Evolutionary conservation across 805 yeast genomes (phyloP).

Genomic region (Yarrowia porcina): DNA sequence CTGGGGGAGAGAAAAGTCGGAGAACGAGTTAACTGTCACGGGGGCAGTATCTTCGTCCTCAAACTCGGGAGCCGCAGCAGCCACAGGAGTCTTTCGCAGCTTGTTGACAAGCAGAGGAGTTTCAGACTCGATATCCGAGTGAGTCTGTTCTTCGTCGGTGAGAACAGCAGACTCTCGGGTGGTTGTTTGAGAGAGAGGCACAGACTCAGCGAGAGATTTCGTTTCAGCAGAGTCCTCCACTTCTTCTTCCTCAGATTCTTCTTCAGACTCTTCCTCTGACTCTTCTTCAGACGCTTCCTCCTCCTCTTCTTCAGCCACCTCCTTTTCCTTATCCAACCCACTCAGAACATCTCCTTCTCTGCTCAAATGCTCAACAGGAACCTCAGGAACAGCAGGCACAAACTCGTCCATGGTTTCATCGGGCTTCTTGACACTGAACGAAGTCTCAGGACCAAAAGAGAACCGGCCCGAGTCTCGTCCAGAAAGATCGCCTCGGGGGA

Average conservation of each 20-base stretch:
- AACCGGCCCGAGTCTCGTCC: neutral
- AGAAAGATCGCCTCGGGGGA: neutral
- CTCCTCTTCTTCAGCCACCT: neutral
- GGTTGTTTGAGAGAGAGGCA: neutral
- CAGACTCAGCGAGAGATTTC: neutral
- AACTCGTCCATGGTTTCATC: neutral
- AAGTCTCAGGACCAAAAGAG: slow-evolving; percentile 11
- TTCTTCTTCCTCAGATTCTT: neutral
- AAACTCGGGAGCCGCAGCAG: neutral
- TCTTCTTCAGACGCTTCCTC: neutral
- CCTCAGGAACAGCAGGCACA: slow-evolving; percentile 2
- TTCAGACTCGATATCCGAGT: neutral
- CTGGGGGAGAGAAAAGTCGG: slow-evolving; percentile 9
- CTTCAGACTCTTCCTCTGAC: neutral
- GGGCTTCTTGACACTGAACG: slow-evolving; percentile 16
- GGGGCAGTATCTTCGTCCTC: slow-evolving; percentile 1
- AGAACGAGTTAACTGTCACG: neutral
- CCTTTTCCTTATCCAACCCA: neutral
- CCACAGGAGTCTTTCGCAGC: neutral
- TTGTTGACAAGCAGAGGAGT: slow-evolving; percentile 5
- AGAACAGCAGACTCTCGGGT: neutral
- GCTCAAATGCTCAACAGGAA: neutral
- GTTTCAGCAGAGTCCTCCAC: neutral
- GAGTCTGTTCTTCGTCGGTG: neutral
- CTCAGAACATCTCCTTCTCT: neutral